Percentiles rank a stretch among this genome's conserved stretches.
These are phyloP conservation scores for Ascochyta pisi DNA, from an alignment of 2,329 filamentous ascomycete genomes.

Conservation along the genomic window DNA sequence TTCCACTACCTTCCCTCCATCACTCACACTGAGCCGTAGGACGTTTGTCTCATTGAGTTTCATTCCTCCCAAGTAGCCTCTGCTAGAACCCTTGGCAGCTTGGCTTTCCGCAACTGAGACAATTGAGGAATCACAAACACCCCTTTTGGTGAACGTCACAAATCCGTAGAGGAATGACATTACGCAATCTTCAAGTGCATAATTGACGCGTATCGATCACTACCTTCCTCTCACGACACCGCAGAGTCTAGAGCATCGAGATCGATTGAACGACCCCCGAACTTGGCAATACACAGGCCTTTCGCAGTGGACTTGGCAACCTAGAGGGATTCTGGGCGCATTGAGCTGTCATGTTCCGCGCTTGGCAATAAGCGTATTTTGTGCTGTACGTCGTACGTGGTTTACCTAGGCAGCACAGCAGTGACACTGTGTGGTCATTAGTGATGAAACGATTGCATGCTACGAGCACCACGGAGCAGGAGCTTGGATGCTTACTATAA, in stretches of 20 bases:
- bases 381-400: slow-evolving; percentile 12
- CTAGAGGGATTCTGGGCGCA: slow-evolving; percentile 24
- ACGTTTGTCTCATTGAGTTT: neutral
- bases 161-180: neutral
- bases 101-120: slow-evolving; percentile 14
- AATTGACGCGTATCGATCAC: neutral
- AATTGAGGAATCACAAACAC: neutral
- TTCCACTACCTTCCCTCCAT: slow-evolving; percentile 2
- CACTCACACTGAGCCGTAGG: neutral
- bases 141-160: neutral
- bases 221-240: neutral
- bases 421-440: neutral
- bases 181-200: neutral
- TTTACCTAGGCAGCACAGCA: slow-evolving; percentile 4
- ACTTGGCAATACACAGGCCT: slow-evolving; percentile 22
- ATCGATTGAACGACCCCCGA: neutral
- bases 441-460: neutral
- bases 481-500: slow-evolving; percentile 7
- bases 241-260: slow-evolving; percentile 1
- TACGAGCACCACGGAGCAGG: neutral
- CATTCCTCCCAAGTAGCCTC: slow-evolving; percentile 12
- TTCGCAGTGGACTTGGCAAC: slow-evolving; percentile 22
- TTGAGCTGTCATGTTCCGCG: slow-evolving; percentile 25
- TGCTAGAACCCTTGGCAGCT: slow-evolving; percentile 10
- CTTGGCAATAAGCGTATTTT: slow-evolving; percentile 26